A percentile compares a stretch with the other conserved stretches of the same genome.
Evolutionary conservation across 2,329 filamentous ascomycete genomes (phyloP).

Genomic region (Scopulariopsis brevicaulis): DNA sequence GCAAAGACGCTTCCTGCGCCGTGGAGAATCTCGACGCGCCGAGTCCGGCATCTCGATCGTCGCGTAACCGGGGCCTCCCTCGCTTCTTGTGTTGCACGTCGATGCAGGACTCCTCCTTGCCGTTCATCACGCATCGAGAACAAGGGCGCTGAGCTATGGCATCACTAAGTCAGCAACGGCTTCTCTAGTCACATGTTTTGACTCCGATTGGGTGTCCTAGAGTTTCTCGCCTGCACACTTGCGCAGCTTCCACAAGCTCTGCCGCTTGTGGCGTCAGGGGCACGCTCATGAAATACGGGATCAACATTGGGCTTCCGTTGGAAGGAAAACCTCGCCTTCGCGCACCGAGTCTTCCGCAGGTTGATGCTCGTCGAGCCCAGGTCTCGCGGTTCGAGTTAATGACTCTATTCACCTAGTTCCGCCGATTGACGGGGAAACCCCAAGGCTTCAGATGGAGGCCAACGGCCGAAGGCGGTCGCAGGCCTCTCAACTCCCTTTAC

Average conservation of each 20-base stretch:
- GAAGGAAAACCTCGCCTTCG: background rate
- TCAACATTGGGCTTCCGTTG: background rate
- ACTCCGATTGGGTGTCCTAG: background rate
- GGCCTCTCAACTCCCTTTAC: background rate
- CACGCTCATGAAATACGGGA: background rate
- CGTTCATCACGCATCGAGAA: conserved; percentile 64
- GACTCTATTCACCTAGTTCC: too few relatives aligned
- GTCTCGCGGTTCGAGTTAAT: background rate
- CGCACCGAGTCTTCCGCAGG: background rate
- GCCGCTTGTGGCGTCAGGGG: background rate
- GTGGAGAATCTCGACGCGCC: conserved; percentile 34
- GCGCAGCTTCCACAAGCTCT: background rate
- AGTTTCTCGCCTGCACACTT: background rate
- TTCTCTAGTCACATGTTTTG: background rate
- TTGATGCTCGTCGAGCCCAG: background rate
- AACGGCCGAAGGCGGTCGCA: background rate
- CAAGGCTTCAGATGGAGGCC: background rate
- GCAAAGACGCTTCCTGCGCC: conserved; percentile 27
- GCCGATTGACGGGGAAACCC: too few relatives aligned
- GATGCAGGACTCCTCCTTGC: conserved; percentile 69
- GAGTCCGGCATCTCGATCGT: conserved; percentile 53
- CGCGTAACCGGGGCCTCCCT: conserved; percentile 64
- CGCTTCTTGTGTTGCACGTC: conserved; percentile 83
- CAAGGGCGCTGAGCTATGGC: conserved; percentile 61
- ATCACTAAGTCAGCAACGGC: background rate